Conservation (phyloP, 2,329 filamentous ascomycete species). For the Diaporthe sp. region DNA sequence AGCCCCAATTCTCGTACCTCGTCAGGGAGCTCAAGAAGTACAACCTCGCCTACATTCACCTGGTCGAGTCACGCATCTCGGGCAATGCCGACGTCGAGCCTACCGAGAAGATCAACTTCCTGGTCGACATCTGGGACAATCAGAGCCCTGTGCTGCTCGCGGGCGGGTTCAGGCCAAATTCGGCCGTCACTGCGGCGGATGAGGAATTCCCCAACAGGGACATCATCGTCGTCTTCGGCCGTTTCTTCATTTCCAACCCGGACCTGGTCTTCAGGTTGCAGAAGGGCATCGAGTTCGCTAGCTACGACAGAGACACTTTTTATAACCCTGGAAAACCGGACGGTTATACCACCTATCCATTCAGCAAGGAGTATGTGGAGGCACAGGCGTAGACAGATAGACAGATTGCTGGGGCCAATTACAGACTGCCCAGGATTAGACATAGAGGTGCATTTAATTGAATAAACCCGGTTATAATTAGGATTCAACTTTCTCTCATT, state of each 20-base stretch:
- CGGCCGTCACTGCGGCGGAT: slow-evolving; percentile 48
- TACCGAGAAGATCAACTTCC: slow-evolving; percentile 49
- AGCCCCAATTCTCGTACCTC: slow-evolving; percentile 70
- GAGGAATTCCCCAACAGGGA: slow-evolving; percentile 45
- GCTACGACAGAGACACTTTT: slow-evolving; percentile 55
- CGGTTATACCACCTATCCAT: slow-evolving; percentile 31
- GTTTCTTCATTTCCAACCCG: slow-evolving; percentile 60
- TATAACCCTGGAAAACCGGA: slow-evolving; percentile 47
- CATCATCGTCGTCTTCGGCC: slow-evolving; percentile 55
- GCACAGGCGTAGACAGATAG: slow-evolving; percentile 8
- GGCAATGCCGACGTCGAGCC: slow-evolving; percentile 55
- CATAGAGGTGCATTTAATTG: not conserved
- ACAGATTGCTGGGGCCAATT: not conserved
- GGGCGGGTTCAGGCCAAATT: slow-evolving; percentile 46
- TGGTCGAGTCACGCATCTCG: slow-evolving; percentile 66
- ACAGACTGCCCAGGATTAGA: not conserved
- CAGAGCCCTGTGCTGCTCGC: slow-evolving; percentile 50
- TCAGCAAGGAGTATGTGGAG: slow-evolving; percentile 37
- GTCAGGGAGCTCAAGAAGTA: slow-evolving; percentile 63
- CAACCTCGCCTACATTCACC: slow-evolving; percentile 69
- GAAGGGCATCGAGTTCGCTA: slow-evolving; percentile 53
- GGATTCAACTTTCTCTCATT: not conserved
- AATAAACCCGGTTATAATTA: no score
- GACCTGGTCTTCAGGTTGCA: slow-evolving; percentile 58
- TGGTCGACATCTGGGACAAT: slow-evolving; percentile 49